Base-by-base conservation (phyloP, 148 eudicot genomes). In the Pouteria glomerata region DNA sequence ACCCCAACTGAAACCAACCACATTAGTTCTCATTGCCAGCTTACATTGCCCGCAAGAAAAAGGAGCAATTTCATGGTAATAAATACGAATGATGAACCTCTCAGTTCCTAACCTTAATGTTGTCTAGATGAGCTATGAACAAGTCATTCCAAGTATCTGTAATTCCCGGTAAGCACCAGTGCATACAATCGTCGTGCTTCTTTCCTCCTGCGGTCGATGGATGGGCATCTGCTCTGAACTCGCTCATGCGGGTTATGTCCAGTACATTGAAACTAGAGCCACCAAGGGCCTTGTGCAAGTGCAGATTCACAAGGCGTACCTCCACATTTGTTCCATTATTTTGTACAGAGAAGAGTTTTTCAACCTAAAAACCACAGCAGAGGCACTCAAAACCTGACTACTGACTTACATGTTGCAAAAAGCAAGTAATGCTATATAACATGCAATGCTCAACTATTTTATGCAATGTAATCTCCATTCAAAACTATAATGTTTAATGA, bases 151-250 rank as follows among this genome's bases (percentile, higher is more conserved):
- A 96, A 42, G 90, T 83, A 85, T 96, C 99, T 8, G 99, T 89
- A 59, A 96, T 70, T 33, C 99, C 96, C 8, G 99, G 97, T 64
- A 96, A 85, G 82, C 99, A 92, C 99, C 99, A 96, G 78, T 92
- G 99, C 99, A 96, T 92, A 77, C 99, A 96, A 83, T 96, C 99
- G 41, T 92, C 94, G 37, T 96, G 99, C 79, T 85, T 92, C 81
- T 96, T 96, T 33, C 99, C 99, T 56, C 99, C 99, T 45, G 96
- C 87, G 16, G 84, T 75, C 16, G 89, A 85, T 55, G 99, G 99
- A 80, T 96, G 99, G 51, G 90, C 97, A 81, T 96, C 99, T 57
- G 94, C 99, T 79, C 99, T 90, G 47, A 76, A 85, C 84, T 96
- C 99, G 58, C 92, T 88, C 89, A 96, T 77, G 68, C 63, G 88